Base-by-base conservation (phyloP, 371 early-diverging fungal species). In the Paraphysoderma sedebokerense region DNA sequence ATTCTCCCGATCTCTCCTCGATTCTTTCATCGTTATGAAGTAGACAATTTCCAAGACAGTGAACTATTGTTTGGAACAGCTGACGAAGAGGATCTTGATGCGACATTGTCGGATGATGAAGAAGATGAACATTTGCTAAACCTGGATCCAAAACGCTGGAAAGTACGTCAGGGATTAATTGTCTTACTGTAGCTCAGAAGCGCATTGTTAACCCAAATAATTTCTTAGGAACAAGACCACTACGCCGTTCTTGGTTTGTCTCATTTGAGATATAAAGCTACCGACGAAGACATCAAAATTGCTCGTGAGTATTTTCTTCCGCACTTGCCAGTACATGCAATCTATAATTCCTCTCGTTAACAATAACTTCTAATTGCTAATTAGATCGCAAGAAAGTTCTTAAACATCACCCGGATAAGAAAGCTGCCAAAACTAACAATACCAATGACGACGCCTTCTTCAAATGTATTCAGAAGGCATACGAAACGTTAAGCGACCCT, bases 381-480 rank as follows among this genome's bases (percentile, higher is more conserved):
- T 7, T 49, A 51, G 82, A 88, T 58, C 85, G 87, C 58, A 72
- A 74, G 57, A 84, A 81, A 76, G 89, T 87, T 44, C 70, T 88
- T 44, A 68, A 74, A 32, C 83, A 85, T 66, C 88, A 87, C 54
- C 88, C 87, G 33, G 88, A 87, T 57, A 87, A 87, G 78, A 57
- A 74, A 66, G 82, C 85, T 29, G 77, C 67, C 32, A 61, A 66
- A 35, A 45, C 50, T 34, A 75, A 75, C 56, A 77, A 78, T 59
- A 22, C 28, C 0, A 53, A 55, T 38, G 87, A 90, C 53, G 97
- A 97, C 70, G 72, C 81, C 26, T 90, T 91, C 76, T 97, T 95
- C 85, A 97, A 97, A 77, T 97, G 98, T 67, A 82, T 95, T 54
- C 90, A 92, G 59, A 92, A 92, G 73, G 98, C 98, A 19, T 85